These are phyloP conservation scores for Monilinia laxa DNA, from an alignment of 2,329 filamentous ascomycete genomes.

Conservation along the genomic window DNA sequence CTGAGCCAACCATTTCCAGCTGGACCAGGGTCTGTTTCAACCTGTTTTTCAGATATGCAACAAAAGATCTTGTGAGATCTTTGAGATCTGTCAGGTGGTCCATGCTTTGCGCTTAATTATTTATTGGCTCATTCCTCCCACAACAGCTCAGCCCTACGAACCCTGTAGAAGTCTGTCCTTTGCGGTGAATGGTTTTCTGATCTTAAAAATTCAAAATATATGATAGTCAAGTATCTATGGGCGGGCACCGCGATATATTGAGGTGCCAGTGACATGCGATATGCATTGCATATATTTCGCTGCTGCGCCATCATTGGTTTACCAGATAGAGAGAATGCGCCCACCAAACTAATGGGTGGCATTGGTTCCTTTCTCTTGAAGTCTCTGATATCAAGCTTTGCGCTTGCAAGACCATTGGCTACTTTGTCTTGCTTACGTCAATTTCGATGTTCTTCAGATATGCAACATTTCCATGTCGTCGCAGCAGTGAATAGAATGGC, in stretches of 20 bases:
- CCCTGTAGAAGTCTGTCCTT: not conserved
- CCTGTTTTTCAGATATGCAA: not conserved
- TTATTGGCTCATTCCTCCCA: not conserved
- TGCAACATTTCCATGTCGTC: not conserved
- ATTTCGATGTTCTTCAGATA: slow-evolving; percentile 11
- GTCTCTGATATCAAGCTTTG: not conserved
- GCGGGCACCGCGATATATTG: not conserved
- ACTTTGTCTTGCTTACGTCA: not conserved
- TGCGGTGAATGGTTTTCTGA: not conserved
- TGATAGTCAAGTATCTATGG: not conserved
- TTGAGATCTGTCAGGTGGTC: not conserved
- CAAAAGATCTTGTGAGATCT: not conserved
- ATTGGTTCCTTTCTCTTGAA: not conserved
- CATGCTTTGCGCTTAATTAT: not conserved
- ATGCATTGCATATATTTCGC: not conserved
- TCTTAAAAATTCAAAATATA: not conserved
- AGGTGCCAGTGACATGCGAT: not conserved
- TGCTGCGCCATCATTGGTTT: not conserved
- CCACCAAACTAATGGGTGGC: not conserved
- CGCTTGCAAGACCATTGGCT: not conserved
- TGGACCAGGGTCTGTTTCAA: no score
- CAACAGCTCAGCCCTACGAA: not conserved
- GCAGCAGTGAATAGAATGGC: not conserved
- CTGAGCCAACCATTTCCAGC: no score
- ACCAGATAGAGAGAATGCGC: not conserved